Conservation (phyloP, 176 grass and related monocot genomes). For the Raddia distichophylla region DNA sequence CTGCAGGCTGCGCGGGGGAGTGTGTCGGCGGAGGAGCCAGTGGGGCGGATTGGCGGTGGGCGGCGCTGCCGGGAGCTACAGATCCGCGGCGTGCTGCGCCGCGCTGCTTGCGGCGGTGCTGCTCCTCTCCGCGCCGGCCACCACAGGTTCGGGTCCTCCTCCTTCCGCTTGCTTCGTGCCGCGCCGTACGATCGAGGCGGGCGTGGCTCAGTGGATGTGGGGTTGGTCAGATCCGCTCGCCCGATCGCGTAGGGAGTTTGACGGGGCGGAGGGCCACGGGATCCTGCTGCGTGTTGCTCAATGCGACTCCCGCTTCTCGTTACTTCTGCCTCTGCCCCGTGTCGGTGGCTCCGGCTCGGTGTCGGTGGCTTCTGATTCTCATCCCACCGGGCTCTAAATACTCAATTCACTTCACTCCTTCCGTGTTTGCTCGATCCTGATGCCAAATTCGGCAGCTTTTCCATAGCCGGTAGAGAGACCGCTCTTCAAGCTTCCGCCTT, state of each 20-base stretch:
- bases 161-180: neutral
- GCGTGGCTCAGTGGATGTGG: neutral
- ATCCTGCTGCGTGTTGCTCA: constrained; percentile 22
- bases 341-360: constrained; percentile 25
- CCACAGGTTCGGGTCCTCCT: constrained; percentile 51
- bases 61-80: constrained; percentile 11
- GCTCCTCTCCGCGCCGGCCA: constrained; percentile 49
- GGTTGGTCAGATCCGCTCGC: constrained; percentile 6
- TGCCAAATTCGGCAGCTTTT: constrained; percentile 10
- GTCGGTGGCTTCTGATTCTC: constrained; percentile 36
- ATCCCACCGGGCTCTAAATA: neutral
- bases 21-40: constrained; percentile 27
- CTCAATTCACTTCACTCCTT: neutral
- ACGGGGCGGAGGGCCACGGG: neutral
- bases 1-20: neutral
- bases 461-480: neutral
- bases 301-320: constrained; percentile 17
- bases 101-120: constrained; percentile 47
- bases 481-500: neutral
- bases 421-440: neutral
- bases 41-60: constrained; percentile 43
- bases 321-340: neutral
- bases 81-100: constrained; percentile 51
- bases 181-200: neutral
- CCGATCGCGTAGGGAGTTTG: constrained; percentile 26